phyloP scores from a whole-genome alignment of 2,329 filamentous ascomycete species.

The Annulohypoxylon truncatum region DNA sequence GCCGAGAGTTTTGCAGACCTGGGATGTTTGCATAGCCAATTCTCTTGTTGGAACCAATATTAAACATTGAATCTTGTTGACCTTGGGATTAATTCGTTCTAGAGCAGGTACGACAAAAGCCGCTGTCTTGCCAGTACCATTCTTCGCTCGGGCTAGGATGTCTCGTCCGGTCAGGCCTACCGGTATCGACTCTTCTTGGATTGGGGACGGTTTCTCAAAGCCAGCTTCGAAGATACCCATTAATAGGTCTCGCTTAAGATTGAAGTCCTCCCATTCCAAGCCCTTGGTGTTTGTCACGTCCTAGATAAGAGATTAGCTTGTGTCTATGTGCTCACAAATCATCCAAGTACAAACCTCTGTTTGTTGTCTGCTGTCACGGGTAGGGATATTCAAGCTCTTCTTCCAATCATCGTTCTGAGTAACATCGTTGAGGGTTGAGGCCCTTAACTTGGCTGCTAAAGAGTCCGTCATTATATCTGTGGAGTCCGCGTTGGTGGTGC shows the following conservation, averaged over 20 bases:
- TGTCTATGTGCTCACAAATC: not conserved
- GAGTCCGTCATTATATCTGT: slow-evolving; percentile 48
- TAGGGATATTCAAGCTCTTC: slow-evolving; percentile 75
- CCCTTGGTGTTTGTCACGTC: slow-evolving; percentile 99
- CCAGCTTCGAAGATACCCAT: slow-evolving; percentile 99
- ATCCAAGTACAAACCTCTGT: slow-evolving; percentile 73
- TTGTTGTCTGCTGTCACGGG: slow-evolving; percentile 81
- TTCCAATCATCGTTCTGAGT: slow-evolving; percentile 76
- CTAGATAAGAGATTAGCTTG: slow-evolving; percentile 57
- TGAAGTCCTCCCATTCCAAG: slow-evolving; percentile 97
- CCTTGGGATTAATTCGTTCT: slow-evolving; percentile 96
- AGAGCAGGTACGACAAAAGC: slow-evolving; percentile 97
- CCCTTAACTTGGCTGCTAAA: slow-evolving; percentile 51
- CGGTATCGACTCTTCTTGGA: slow-evolving; percentile 99
- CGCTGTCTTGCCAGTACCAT: slow-evolving; percentile 97
- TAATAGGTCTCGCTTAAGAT: slow-evolving; percentile 91
- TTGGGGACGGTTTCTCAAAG: slow-evolving; percentile 98
- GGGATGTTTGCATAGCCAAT: slow-evolving; percentile 96
- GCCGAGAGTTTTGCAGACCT: slow-evolving; percentile 98
- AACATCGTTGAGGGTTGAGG: slow-evolving; percentile 59
- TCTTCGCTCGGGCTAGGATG: slow-evolving; percentile 96
- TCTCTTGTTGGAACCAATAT: slow-evolving; percentile 97
- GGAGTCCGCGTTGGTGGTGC: slow-evolving; percentile 53
- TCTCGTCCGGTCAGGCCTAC: slow-evolving; percentile 95
- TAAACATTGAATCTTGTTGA: slow-evolving; percentile 94